phyloP scores from a whole-genome alignment of 2,329 filamentous ascomycete species.

The Aspergillus texensis region DNA sequence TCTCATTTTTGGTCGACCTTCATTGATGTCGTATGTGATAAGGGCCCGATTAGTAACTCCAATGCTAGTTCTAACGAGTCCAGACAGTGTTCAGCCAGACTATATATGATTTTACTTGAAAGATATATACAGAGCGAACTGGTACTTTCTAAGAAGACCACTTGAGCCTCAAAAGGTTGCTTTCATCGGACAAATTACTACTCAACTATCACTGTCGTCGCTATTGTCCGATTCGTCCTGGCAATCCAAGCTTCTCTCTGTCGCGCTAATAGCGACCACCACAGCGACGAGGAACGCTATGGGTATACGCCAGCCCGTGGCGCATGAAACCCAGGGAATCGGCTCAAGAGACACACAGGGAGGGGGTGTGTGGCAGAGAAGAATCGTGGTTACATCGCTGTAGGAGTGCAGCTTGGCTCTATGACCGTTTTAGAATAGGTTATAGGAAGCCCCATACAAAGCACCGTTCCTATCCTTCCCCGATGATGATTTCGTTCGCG shows the following conservation, averaged over 20 bases:
- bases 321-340: not conserved
- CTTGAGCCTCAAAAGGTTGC: not conserved
- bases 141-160: not conserved
- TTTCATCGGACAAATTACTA: not conserved
- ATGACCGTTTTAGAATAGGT: slow-evolving; percentile 9
- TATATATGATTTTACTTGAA: not conserved
- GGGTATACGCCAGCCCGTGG: not conserved
- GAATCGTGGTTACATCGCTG: not conserved
- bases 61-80: not conserved
- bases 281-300: not conserved
- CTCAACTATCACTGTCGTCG: not conserved
- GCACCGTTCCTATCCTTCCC: not conserved
- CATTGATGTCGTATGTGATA: not conserved
- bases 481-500: not conserved
- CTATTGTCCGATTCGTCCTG: not conserved
- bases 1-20: not conserved
- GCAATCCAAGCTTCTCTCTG: not conserved
- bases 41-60: no score
- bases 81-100: not conserved
- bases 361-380: not conserved
- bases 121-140: not conserved
- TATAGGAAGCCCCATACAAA: slow-evolving; percentile 1
- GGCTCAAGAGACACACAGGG: not conserved
- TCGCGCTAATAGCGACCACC: not conserved
- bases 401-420: not conserved